Base-by-base conservation (phyloP, 2,329 filamentous ascomycete genomes). In the Ramularia endophylla region DNA sequence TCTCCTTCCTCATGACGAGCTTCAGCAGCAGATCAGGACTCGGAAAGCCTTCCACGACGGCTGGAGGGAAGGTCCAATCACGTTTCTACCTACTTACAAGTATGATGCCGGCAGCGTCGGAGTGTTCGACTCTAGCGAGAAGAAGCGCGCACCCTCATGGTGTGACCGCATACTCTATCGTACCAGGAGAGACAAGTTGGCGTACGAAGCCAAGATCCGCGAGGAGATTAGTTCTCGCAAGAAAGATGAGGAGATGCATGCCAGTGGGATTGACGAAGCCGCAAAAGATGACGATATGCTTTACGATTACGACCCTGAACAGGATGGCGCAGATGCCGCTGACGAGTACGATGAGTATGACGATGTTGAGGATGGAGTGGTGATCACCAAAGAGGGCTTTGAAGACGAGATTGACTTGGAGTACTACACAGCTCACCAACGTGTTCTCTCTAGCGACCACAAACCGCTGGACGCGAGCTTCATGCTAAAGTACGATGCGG, bases 101-200 rank as follows among this genome's bases (percentile, higher is more conserved):
- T 98, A 98, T 54, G 94, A 98, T 57, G 74, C 95, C 19, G 92
- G 92, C n/a, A 94, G 85, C 20, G 79, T 95, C 22, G 86, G 86
- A 2, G 76, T 88, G 20, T 98, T 95, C 60, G 94, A 98, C 65
- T 87, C 89, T 0, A 95, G 89, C 52, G 92, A 97, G 60, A 98
- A 98, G 68, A 83, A 83, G 50, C 78, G 94, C 39, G 84, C 86
- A 2, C 92, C 92, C 2, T 95, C 88, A 60, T 98, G 92, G 90
- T 98, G 92, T 61, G 92, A 98, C 65, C 83, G 92, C 12, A 89
- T 98, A 33, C 65, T 98, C 1, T 98, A 81, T 61, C 77, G 90
- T 6, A 92, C 87, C 2, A 78, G 83, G 29, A 76, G 72, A 34
- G 81, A 92, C 56, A 81, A 77, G 48, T 65, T 81, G 18, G 72